Conservation (phyloP, 1,139 yeast genomes). For the Kazachstania sp. region DNA sequence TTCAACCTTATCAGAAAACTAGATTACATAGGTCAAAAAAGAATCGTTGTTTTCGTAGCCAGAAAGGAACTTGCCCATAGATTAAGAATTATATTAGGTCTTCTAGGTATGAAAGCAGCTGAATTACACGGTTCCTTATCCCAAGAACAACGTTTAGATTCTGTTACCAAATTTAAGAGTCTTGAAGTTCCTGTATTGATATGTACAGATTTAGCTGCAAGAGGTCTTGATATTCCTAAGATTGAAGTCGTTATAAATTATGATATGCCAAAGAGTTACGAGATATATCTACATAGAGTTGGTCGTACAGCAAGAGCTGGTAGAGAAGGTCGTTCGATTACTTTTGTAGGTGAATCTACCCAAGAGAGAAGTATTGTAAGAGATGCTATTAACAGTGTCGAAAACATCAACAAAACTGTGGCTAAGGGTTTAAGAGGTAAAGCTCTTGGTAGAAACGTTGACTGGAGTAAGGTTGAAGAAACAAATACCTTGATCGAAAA, state of each 20-base stretch:
- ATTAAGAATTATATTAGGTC: conserved; percentile 74
- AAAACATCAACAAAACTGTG: conserved; percentile 27
- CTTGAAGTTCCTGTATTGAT: conserved; percentile 76
- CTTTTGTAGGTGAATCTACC: conserved; percentile 86
- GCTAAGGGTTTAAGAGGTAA: conserved; percentile 35
- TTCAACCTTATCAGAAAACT: conserved; percentile 60
- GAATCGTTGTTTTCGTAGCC: conserved; percentile 84
- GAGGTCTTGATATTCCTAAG: conserved; percentile 98
- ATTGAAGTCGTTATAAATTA: conserved; percentile 88
- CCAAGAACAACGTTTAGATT: conserved; percentile 88
- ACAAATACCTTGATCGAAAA: conserved; percentile 51
- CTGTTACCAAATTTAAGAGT: conserved; percentile 74
- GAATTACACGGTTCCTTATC: conserved; percentile 92
- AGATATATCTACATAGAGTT: conserved; percentile 89
- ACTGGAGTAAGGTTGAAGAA: conserved; percentile 75
- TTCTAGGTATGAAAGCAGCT: conserved; percentile 77
- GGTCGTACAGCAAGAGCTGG: conserved; percentile 99
- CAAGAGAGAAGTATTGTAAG: conserved; percentile 82
- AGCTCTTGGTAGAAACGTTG: conserved; percentile 75
- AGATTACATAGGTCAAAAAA: conserved; percentile 50
- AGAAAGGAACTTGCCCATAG: conserved; percentile 87
- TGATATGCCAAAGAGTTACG: conserved; percentile 92
- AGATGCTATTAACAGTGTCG: conserved; percentile 66
- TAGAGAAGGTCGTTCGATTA: conserved; percentile 83
- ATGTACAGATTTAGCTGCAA: conserved; percentile 96